These are phyloP conservation scores for Thymus mandschuricus DNA, from an alignment of 257 asterid species.

Conservation along the genomic window DNA sequence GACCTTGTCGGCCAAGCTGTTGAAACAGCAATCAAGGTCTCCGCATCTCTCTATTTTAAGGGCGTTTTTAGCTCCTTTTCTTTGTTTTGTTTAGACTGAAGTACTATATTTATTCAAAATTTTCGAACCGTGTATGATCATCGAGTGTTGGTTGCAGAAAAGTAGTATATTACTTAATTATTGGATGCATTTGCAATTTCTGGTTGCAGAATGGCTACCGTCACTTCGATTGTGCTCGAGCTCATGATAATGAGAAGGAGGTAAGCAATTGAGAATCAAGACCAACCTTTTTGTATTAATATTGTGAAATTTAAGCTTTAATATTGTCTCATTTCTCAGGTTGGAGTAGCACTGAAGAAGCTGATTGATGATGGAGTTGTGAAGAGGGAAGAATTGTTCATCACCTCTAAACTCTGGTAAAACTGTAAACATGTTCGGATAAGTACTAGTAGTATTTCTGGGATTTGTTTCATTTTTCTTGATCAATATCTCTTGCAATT, in stretches of 20 bases:
- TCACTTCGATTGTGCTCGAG: conserved; percentile 48
- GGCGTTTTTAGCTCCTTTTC: no score
- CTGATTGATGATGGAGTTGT: conserved; percentile 74
- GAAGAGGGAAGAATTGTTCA: conserved; percentile 77
- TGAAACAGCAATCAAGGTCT: conserved; percentile 59
- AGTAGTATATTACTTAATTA: background rate
- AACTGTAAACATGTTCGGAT: background rate
- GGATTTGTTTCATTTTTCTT: background rate
- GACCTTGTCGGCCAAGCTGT: conserved; percentile 64
- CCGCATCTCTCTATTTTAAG: no score
- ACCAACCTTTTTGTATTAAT: no score
- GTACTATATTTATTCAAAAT: background rate
- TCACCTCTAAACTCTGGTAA: conserved; percentile 87
- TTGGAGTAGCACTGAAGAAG: conserved; percentile 71
- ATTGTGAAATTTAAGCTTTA: no score
- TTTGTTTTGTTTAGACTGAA: no score
- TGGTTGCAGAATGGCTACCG: conserved; percentile 42
- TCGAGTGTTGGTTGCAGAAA: background rate
- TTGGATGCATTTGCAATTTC: background rate
- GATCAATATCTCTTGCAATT: conserved; percentile 26
- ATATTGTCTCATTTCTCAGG: conserved; percentile 38
- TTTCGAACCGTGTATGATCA: background rate
- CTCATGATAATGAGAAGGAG: conserved; percentile 44
- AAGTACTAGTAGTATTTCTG: no score
- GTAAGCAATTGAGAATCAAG: background rate